phyloP scores from a whole-genome alignment of 2,329 filamentous ascomycete species.

The Claviceps arundinis region DNA sequence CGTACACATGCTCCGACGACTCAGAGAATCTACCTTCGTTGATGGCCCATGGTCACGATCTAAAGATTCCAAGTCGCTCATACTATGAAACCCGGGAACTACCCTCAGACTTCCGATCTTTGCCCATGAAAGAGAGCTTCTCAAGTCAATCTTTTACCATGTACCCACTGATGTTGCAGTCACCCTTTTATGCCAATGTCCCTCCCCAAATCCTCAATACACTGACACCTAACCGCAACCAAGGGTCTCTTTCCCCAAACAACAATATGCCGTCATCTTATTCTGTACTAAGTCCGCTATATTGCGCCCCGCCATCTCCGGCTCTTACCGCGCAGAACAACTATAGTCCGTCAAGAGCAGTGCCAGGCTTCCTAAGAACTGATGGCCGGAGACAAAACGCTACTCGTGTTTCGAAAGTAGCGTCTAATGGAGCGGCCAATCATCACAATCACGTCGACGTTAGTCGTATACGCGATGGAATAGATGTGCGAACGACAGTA shows the following conservation, averaged over 20 bases:
- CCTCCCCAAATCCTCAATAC: constrained; percentile 18
- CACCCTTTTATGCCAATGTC: constrained; percentile 15
- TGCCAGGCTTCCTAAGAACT: constrained; percentile 20
- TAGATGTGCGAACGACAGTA: constrained; percentile 65
- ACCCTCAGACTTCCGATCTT: constrained; percentile 4
- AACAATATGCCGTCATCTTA: constrained; percentile 18
- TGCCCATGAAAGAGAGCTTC: constrained; percentile 8
- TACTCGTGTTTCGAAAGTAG: constrained; percentile 29
- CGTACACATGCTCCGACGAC: constrained; percentile 4
- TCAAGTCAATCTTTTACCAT: constrained; percentile 15
- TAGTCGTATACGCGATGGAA: constrained; percentile 46
- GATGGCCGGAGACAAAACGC: constrained; percentile 37
- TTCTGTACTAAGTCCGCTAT: constrained; percentile 16
- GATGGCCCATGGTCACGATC: constrained; percentile 4
- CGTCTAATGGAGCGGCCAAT: constrained; percentile 33
- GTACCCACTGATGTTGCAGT: constrained; percentile 22
- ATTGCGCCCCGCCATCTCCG: constrained; percentile 21
- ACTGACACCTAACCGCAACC: constrained; percentile 8
- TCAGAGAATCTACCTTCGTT: constrained; percentile 6
- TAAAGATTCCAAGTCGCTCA: neutral
- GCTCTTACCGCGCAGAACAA: constrained; percentile 22
- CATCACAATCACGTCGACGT: constrained; percentile 52
- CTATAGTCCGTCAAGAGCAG: constrained; percentile 26
- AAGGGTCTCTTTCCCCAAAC: constrained; percentile 13
- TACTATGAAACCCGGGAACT: constrained; percentile 6